Conservation (phyloP, 257 asterid species). For the Schizonepeta tenuifolia region DNA sequence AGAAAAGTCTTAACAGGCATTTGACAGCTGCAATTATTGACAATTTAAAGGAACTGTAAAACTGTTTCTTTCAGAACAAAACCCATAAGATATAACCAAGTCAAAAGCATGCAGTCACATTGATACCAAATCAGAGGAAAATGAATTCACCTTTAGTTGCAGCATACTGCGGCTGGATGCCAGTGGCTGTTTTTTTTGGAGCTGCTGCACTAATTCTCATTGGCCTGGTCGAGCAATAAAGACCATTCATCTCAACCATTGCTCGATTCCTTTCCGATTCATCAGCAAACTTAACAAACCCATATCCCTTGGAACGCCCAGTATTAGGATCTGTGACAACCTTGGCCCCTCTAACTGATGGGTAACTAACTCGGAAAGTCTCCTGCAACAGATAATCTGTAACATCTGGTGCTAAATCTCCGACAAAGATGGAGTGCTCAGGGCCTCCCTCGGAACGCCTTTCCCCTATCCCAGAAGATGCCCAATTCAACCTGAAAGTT, state of each 20-base stretch:
- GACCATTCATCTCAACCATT: constrained; percentile 97
- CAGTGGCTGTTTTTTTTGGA: constrained; percentile 76
- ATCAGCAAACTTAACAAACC: constrained; percentile 96
- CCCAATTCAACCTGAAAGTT: constrained; percentile 98
- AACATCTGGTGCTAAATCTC: constrained; percentile 98
- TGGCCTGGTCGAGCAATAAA: constrained; percentile 93
- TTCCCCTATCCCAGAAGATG: constrained; percentile 93
- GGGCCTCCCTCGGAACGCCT: constrained; percentile 81
- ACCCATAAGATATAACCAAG: constrained; percentile 1
- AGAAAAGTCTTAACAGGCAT: constrained; percentile 15
- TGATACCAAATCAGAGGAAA: constrained; percentile 25
- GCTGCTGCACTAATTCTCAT: constrained; percentile 99
- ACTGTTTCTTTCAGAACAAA: constrained; percentile 9
- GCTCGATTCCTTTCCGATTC: constrained; percentile 93
- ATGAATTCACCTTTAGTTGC: constrained; percentile 66
- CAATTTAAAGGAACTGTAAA: constrained; percentile 18
- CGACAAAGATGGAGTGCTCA: constrained; percentile 96
- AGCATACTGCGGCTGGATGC: constrained; percentile 69
- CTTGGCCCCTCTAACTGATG: constrained; percentile 97
- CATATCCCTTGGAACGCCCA: constrained; percentile 97
- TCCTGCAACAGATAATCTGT: constrained; percentile 94
- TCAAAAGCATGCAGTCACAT: constrained; percentile 24
- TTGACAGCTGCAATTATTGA: constrained; percentile 6
- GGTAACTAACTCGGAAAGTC: constrained; percentile 81
- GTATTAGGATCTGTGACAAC: constrained; percentile 98